Evolutionary conservation across 371 early-diverging fungal species (phyloP).

Genomic region (Apophysomyces ossiformis): DNA sequence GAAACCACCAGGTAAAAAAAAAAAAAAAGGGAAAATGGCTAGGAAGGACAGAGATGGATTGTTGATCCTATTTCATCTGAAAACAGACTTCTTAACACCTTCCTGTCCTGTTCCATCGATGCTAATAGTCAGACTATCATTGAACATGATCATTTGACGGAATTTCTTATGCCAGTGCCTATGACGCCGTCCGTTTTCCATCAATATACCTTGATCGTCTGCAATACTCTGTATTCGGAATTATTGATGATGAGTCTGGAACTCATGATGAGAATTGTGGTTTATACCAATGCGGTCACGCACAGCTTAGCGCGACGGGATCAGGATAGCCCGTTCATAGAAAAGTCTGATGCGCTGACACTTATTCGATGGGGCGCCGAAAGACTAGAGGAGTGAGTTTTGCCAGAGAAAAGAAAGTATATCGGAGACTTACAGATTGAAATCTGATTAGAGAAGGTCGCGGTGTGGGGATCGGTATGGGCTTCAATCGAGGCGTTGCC

Average conservation of each 20-base stretch:
- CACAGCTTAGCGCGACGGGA: slow-evolving; percentile 27
- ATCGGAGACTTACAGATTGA: neutral
- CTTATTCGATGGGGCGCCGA: slow-evolving; percentile 46
- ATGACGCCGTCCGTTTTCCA: slow-evolving; percentile 44
- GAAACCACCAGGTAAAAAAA: slow-evolving; percentile 41
- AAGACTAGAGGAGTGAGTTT: slow-evolving; percentile 40
- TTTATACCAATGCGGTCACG: slow-evolving; percentile 43
- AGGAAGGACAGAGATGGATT: neutral
- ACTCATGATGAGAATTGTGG: slow-evolving; percentile 39
- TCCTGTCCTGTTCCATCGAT: slow-evolving; percentile 37
- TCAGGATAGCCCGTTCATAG: slow-evolving; percentile 22
- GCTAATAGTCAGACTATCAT: slow-evolving; percentile 37
- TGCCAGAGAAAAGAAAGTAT: neutral
- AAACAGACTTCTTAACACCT: slow-evolving; percentile 39
- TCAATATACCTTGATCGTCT: slow-evolving; percentile 43
- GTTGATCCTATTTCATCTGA: neutral
- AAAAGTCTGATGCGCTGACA: slow-evolving; percentile 32
- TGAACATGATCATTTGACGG: slow-evolving; percentile 40
- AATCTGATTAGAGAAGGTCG: slow-evolving; percentile 28
- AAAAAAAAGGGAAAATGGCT: neutral
- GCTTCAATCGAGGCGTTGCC: slow-evolving; percentile 46
- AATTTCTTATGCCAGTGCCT: slow-evolving; percentile 33
- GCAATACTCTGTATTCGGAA: slow-evolving; percentile 46
- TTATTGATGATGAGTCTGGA: slow-evolving; percentile 37
- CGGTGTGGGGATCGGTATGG: slow-evolving; percentile 51